A percentile compares a stretch with the other conserved stretches of the same genome.
Evolutionary conservation across 2,329 filamentous ascomycete species (phyloP).

Genomic region (Cladosporium sp.): DNA sequence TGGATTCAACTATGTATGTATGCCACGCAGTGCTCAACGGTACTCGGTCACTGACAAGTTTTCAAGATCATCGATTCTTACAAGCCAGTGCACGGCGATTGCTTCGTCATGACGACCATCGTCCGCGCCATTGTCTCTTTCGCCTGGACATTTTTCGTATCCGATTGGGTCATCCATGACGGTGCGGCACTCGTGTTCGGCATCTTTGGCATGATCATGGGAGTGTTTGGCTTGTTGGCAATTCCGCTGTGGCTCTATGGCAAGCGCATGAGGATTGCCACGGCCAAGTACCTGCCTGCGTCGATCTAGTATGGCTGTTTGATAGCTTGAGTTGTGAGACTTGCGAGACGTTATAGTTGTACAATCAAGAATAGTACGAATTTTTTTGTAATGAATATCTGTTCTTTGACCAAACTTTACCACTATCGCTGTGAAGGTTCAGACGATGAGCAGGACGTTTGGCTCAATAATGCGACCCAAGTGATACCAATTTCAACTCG

Average conservation of each 20-base stretch:
- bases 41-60: not conserved
- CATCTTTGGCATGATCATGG: slow-evolving; percentile 56
- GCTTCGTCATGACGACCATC: slow-evolving; percentile 57
- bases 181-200: slow-evolving; percentile 56
- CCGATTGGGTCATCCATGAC: slow-evolving; percentile 48
- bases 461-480: not conserved
- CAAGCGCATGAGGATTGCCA: slow-evolving; percentile 47
- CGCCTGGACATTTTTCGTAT: slow-evolving; percentile 58
- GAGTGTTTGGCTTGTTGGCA: slow-evolving; percentile 46
- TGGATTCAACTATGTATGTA: slow-evolving; percentile 45
- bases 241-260: slow-evolving; percentile 44
- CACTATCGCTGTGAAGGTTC: not conserved
- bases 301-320: not conserved
- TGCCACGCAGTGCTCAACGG: not conserved
- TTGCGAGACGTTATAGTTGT: not conserved
- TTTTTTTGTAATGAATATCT: not conserved
- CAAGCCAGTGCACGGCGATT: slow-evolving; percentile 50
- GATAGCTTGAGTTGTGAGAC: not conserved
- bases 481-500: not conserved
- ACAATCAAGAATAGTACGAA: not conserved
- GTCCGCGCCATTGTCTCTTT: slow-evolving; percentile 54
- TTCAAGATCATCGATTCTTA: slow-evolving; percentile 55
- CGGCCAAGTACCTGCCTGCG: slow-evolving; percentile 32
- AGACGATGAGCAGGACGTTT: not conserved
- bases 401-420: not conserved